Percentiles rank a stretch among this genome's conserved stretches.
phyloP scores from a whole-genome alignment of 805 yeast species.

The Zygosaccharomyces rouxii region DNA sequence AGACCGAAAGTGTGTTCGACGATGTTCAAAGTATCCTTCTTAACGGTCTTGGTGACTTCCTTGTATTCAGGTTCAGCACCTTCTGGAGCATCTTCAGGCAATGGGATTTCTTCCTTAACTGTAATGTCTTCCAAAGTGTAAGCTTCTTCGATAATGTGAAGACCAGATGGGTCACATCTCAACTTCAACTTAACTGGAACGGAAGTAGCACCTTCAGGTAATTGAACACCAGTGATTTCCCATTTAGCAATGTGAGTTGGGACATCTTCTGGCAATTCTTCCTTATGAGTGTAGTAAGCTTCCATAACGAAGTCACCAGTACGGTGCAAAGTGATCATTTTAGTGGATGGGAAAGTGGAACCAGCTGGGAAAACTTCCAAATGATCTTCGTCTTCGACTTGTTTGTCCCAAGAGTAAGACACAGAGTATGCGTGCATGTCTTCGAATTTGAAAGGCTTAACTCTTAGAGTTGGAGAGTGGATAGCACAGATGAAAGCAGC shows the following conservation, averaged over 20 bases:
- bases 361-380: slow-evolving; percentile 97
- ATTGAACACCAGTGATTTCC: slow-evolving; percentile 79
- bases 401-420: slow-evolving; percentile 91
- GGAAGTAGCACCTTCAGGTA: slow-evolving; percentile 68
- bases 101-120: slow-evolving; percentile 82
- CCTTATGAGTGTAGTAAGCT: slow-evolving; percentile 78
- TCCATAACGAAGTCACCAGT: slow-evolving; percentile 79
- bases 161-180: slow-evolving; percentile 95
- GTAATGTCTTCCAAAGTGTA: slow-evolving; percentile 89
- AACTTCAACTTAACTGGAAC: slow-evolving; percentile 88
- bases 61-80: slow-evolving; percentile 77
- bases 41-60: slow-evolving; percentile 88
- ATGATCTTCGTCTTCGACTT: slow-evolving; percentile 84
- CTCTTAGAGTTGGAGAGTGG: slow-evolving; percentile 98
- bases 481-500: slow-evolving; percentile 98
- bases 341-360: slow-evolving; percentile 89
- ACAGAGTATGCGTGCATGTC: slow-evolving; percentile 90
- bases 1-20: slow-evolving; percentile 59
- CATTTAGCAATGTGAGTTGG: slow-evolving; percentile 69
- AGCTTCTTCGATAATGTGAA: slow-evolving; percentile 90
- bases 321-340: slow-evolving; percentile 91
- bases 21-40: slow-evolving; percentile 74
- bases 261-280: slow-evolving; percentile 67
- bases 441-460: slow-evolving; percentile 97
- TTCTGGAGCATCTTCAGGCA: slow-evolving; percentile 45